Evolutionary conservation across 768 basidiomycete genomes (phyloP).

Genomic region (Filobasidium wieringae): DNA sequence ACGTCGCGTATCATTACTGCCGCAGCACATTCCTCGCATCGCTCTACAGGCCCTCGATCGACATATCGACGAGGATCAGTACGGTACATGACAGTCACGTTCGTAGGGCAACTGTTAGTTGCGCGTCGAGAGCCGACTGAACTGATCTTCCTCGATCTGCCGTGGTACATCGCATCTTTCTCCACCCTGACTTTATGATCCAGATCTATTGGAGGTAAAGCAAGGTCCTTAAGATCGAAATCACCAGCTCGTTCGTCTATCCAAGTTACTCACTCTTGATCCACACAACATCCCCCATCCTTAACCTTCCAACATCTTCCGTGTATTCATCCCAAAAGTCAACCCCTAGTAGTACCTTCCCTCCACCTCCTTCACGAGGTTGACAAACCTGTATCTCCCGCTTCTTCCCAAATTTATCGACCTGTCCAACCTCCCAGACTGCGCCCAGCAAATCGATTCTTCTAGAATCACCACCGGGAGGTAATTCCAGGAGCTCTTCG

Average conservation of each 20-base stretch:
- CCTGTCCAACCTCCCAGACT: slow-evolving; percentile 5
- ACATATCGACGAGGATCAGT: neutral
- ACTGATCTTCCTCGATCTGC: neutral
- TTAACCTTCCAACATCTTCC: neutral
- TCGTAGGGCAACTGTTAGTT: neutral
- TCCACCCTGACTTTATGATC: neutral
- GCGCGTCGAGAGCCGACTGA: neutral
- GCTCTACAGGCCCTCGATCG: neutral
- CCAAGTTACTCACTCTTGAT: neutral
- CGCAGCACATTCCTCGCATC: neutral
- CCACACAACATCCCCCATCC: slow-evolving; percentile 8
- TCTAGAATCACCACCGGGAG: neutral
- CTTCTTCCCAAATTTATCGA: neutral
- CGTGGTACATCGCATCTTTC: neutral
- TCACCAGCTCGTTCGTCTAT: neutral
- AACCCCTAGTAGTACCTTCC: neutral
- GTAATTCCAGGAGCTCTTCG: neutral
- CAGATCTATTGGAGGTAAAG: neutral
- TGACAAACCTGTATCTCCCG: neutral
- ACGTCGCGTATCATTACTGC: neutral
- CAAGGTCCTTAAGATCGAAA: neutral
- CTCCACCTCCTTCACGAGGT: neutral
- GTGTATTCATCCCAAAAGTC: neutral
- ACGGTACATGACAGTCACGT: neutral
- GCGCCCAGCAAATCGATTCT: slow-evolving; percentile 1